Evolutionary conservation across 805 yeast species (phyloP).

Genomic region (Yarrowia porcina): DNA sequence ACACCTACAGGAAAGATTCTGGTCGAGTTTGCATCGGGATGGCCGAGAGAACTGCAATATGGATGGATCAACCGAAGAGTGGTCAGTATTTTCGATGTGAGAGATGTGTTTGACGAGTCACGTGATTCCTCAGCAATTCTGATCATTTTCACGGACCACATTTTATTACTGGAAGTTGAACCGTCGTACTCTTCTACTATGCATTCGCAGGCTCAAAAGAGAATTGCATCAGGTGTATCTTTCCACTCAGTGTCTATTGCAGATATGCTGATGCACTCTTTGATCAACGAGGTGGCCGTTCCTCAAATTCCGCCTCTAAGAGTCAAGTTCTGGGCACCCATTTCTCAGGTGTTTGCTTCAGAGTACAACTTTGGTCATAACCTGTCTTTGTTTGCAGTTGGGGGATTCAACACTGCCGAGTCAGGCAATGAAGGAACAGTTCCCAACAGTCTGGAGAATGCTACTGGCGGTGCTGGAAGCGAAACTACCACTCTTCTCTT

Average conservation of each 20-base stretch:
- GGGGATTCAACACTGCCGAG: neutral
- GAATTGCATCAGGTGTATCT: slow-evolving; percentile 32
- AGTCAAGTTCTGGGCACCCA: slow-evolving; percentile 65
- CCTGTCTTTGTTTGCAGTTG: slow-evolving; percentile 34
- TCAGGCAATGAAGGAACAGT: neutral
- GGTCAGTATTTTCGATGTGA: slow-evolving; percentile 64
- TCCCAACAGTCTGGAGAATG: neutral
- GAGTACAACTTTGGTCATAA: slow-evolving; percentile 41
- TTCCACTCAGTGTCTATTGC: slow-evolving; percentile 57
- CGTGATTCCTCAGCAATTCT: slow-evolving; percentile 29
- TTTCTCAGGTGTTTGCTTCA: slow-evolving; percentile 53
- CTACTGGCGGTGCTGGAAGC: neutral
- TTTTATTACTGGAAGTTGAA: neutral
- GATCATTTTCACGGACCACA: slow-evolving; percentile 68
- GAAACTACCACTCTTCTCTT: neutral
- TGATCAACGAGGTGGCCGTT: slow-evolving; percentile 80
- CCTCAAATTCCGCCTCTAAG: slow-evolving; percentile 61
- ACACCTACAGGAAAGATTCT: slow-evolving; percentile 89
- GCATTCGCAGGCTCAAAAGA: neutral
- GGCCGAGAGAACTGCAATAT: slow-evolving; percentile 84
- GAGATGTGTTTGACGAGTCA: slow-evolving; percentile 38
- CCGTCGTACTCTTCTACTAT: neutral
- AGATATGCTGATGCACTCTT: slow-evolving; percentile 84
- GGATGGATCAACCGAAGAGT: slow-evolving; percentile 88
- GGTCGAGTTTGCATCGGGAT: slow-evolving; percentile 75